phyloP scores from a whole-genome alignment of 495 filamentous ascomycete species.

The Lentithecium fluviatile region DNA sequence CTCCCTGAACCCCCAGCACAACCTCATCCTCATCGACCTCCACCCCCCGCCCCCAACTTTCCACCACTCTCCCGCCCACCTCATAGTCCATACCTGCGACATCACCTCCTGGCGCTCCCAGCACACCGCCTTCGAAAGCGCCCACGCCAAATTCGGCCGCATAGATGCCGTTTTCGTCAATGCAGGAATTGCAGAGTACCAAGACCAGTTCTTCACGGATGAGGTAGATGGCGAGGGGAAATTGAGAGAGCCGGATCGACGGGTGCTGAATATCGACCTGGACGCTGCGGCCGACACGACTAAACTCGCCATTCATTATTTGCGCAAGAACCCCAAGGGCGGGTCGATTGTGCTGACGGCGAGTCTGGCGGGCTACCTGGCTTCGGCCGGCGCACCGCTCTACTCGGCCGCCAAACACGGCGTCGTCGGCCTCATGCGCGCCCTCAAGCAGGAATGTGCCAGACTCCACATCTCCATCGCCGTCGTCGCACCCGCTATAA shows the following conservation, averaged over 20 bases:
- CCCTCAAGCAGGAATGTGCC: constrained; percentile 39
- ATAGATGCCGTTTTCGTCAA: constrained; percentile 42
- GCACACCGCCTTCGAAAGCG: constrained; percentile 37
- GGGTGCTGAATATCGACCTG: constrained; percentile 39
- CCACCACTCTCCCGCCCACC: constrained; percentile 26
- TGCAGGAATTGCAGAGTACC: constrained; percentile 41
- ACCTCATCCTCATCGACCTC: constrained; percentile 38
- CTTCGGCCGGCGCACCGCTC: constrained; percentile 38
- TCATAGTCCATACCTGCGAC: constrained; percentile 40
- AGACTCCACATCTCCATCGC: constrained; percentile 37
- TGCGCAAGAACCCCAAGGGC: constrained; percentile 38
- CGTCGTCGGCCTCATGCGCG: constrained; percentile 43
- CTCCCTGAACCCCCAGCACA: constrained; percentile 33
- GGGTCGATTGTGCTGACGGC: constrained; percentile 40
- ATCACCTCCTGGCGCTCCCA: constrained; percentile 39
- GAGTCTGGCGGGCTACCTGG: constrained; percentile 41
- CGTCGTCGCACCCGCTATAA: constrained; percentile 43
- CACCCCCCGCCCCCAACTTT: constrained; percentile 20
- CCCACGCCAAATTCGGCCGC: constrained; percentile 34
- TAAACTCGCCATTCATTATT: constrained; percentile 40
- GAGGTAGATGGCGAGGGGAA: constrained; percentile 33
- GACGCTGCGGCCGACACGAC: constrained; percentile 38
- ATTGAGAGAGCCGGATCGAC: constrained; percentile 38
- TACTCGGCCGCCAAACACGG: constrained; percentile 43
- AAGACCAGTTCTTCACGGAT: constrained; percentile 41